Evolutionary conservation across 176 grass and related monocot genomes (phyloP).

Genomic region (Themeda triandra): DNA sequence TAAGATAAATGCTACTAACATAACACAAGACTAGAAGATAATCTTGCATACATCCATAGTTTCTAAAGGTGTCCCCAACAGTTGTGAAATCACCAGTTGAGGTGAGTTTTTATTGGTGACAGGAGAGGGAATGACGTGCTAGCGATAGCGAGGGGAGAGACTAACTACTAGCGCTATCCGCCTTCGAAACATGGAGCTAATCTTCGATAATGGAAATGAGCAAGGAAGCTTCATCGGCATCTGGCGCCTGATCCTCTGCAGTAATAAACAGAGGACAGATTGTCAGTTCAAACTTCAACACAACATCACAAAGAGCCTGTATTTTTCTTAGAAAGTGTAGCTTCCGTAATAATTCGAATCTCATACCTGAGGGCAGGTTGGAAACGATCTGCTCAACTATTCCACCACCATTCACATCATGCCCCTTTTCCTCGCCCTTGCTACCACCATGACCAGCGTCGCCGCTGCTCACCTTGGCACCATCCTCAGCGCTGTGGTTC

Average conservation of each 20-base stretch:
- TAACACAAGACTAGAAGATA: not conserved
- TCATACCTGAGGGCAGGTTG: conserved; percentile 32
- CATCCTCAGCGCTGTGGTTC: not conserved
- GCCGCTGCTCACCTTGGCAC: conserved; percentile 11
- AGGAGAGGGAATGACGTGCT: too few relatives aligned
- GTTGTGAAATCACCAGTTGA: too few relatives aligned
- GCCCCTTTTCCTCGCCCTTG: not conserved
- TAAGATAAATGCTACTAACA: not conserved
- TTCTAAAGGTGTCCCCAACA: too few relatives aligned
- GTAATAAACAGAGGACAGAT: not conserved
- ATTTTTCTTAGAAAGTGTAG: not conserved
- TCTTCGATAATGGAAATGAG: conserved; percentile 58
- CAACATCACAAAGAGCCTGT: not conserved
- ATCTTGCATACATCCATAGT: too few relatives aligned
- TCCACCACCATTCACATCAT: not conserved
- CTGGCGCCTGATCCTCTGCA: conserved; percentile 37
- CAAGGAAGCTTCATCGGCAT: conserved; percentile 54
- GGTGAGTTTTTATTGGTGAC: too few relatives aligned
- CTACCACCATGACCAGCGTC: not conserved
- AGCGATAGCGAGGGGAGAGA: too few relatives aligned
- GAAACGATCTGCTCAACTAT: conserved; percentile 39
- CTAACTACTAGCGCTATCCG: too few relatives aligned
- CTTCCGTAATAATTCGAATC: not conserved
- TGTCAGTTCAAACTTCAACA: not conserved
- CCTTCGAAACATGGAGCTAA: not conserved